These are phyloP conservation scores for Dujonia santamariae DNA, from an alignment of 1,139 yeast species.

Conservation along the genomic window DNA sequence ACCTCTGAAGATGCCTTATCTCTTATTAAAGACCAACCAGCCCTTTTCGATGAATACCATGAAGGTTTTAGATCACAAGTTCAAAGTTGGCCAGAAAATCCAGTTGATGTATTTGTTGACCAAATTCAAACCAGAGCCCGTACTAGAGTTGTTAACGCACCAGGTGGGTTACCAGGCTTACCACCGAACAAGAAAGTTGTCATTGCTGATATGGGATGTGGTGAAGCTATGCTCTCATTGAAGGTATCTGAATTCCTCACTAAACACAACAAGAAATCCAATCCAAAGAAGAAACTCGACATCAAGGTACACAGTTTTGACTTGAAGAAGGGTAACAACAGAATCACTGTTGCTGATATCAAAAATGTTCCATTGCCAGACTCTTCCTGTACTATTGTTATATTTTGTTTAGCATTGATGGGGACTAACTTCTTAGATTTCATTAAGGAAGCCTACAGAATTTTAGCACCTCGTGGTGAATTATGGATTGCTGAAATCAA, in stretches of 20 bases:
- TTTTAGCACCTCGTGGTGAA: slow-evolving; percentile 87
- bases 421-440: slow-evolving; percentile 95
- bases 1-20: slow-evolving; percentile 73
- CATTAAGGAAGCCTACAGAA: slow-evolving; percentile 82
- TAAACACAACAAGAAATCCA: slow-evolving; percentile 20
- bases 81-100: slow-evolving; percentile 97
- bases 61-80: slow-evolving; percentile 94
- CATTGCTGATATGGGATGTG: slow-evolving; percentile 98
- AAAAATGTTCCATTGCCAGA: slow-evolving; percentile 82
- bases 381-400: slow-evolving; percentile 75
- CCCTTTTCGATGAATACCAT: slow-evolving; percentile 89
- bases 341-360: slow-evolving; percentile 94
- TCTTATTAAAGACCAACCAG: slow-evolving; percentile 77
- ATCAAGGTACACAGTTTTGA: slow-evolving; percentile 86
- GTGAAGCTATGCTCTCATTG: slow-evolving; percentile 84
- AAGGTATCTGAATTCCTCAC: slow-evolving; percentile 54
- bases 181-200: slow-evolving; percentile 49
- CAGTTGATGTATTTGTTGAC: slow-evolving; percentile 81
- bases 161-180: slow-evolving; percentile 88
- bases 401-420: slow-evolving; percentile 93
- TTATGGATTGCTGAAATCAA: slow-evolving; percentile 97
- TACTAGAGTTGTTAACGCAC: slow-evolving; percentile 75
- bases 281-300: slow-evolving; percentile 37
- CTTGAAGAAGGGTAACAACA: slow-evolving; percentile 77
- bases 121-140: slow-evolving; percentile 61